A percentile compares a stretch with the other conserved stretches of the same genome.
Conservation (phyloP, 805 yeast species). For the Yarrowia alimentaria region DNA sequence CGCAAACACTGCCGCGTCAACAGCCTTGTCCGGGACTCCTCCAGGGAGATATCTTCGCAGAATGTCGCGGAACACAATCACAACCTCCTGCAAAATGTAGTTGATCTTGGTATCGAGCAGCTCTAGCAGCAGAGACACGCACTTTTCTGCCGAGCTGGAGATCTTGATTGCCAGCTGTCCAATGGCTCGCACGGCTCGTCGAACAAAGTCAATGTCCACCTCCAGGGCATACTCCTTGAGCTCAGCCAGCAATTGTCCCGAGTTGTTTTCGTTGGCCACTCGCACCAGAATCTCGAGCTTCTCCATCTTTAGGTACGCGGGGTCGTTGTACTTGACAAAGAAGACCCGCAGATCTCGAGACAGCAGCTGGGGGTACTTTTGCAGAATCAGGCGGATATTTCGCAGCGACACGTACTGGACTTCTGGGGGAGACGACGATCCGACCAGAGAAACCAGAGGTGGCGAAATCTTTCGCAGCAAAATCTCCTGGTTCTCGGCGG, state of each 20-base stretch:
- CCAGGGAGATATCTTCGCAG: slow-evolving; percentile 78
- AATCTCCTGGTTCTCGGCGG: slow-evolving; percentile 43
- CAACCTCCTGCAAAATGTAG: slow-evolving; percentile 78
- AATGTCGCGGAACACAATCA: slow-evolving; percentile 72
- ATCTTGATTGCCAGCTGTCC: slow-evolving; percentile 85
- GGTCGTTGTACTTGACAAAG: slow-evolving; percentile 80
- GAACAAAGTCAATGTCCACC: slow-evolving; percentile 78
- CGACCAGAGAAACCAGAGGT: slow-evolving; percentile 64
- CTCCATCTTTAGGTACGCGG: slow-evolving; percentile 83
- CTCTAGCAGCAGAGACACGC: slow-evolving; percentile 61
- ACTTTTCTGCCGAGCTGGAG: slow-evolving; percentile 54
- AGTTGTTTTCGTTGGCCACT: slow-evolving; percentile 64
- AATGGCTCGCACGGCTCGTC: slow-evolving; percentile 83
- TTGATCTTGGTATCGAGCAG: slow-evolving; percentile 64
- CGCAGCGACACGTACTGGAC: slow-evolving; percentile 78
- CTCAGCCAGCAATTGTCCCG: slow-evolving; percentile 66
- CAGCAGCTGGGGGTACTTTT: slow-evolving; percentile 61
- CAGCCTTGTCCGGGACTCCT: slow-evolving; percentile 59
- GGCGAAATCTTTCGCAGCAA: slow-evolving; percentile 63
- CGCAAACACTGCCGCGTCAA: slow-evolving; percentile 53
- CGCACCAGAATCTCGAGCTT: slow-evolving; percentile 83
- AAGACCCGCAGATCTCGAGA: slow-evolving; percentile 62
- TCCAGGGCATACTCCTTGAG: slow-evolving; percentile 84
- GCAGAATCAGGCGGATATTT: slow-evolving; percentile 70
- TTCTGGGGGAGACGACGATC: slow-evolving; percentile 84